Base-by-base conservation (phyloP, 1,139 yeast genomes). In the Saccharomyces hybrid region DNA sequence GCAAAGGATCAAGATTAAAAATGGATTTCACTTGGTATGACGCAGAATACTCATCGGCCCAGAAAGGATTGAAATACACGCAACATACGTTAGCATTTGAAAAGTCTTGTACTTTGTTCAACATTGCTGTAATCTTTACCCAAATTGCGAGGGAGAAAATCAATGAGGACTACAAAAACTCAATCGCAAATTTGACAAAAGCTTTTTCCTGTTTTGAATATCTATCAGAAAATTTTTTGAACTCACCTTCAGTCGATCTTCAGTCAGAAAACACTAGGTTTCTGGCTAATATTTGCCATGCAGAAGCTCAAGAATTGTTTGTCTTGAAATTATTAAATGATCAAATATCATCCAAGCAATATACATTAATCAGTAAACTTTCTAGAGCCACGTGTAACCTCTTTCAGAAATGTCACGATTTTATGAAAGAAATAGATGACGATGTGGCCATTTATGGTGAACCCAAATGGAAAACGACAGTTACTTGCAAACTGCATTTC, bases 271-370 rank as follows among this genome's bases (percentile, higher is more conserved):
- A 90, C 1, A 82, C 88, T 19, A 78, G 77, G 52, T 86, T 88
- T 50, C 76, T 91, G 54, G 70, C 78, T 14, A 79, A 78, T 60
- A 70, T 91, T 57, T 81, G 84, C 81, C 75, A 89, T 56, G 95
- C 96, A 0, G 97, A 93, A 68, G 88, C 95, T 2, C 97, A 90
- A 67, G 97, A 93, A 62, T 78, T 87, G 9, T 90, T 91, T 66
- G 73, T 86, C 4, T 72, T 85, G 64, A 86, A 82, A 60, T 79
- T 84, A 29, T 71, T 89, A 46, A 77, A 77, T 49, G 59, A 65
- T 2, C 61, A 68, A 1, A 61, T 62, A 23, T 60, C 67, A 1
- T 53, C 73, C 51, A 84, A 83, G 63, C 70, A 68, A 52, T 83
- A 85, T 48, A 80, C 93, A 0, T 75, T 91, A 67, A 78, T 86